Percentiles rank a stretch among this genome's conserved stretches.
These are phyloP conservation scores for Logfia minima DNA, from an alignment of 129 eudicot species.

Conservation along the genomic window DNA sequence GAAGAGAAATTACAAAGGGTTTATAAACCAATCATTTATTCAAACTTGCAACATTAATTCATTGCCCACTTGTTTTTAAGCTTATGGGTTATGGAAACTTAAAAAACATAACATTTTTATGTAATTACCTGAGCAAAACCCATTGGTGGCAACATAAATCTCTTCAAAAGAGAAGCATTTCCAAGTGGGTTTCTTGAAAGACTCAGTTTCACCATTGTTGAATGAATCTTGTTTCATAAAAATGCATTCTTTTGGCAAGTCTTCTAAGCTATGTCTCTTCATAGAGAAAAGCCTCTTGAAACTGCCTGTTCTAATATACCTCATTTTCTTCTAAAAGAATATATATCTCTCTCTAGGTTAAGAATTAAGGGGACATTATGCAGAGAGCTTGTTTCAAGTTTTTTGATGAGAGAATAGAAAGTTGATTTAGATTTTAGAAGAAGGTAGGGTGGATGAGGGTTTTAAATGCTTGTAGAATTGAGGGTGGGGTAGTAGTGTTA, in stretches of 20 bases:
- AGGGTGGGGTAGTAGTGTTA: slow-evolving; percentile 5
- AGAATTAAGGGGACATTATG: slow-evolving; percentile 41
- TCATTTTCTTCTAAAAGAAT: slow-evolving; percentile 37
- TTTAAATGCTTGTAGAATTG: slow-evolving; percentile 36
- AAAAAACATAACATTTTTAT: not conserved
- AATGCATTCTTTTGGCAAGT: slow-evolving; percentile 41
- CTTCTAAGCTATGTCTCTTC: slow-evolving; percentile 62
- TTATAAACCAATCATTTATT: too few species aligned
- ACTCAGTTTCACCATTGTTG: slow-evolving; percentile 38
- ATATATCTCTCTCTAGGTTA: slow-evolving; percentile 27
- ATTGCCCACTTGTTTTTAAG: slow-evolving; percentile 2
- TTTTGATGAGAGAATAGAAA: slow-evolving; percentile 21
- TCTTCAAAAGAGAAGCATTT: slow-evolving; percentile 84
- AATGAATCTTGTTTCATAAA: slow-evolving; percentile 33
- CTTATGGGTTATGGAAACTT: not conserved
- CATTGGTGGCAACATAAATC: slow-evolving; percentile 79
- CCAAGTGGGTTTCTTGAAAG: slow-evolving; percentile 67
- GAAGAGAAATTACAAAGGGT: too few species aligned
- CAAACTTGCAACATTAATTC: slow-evolving; percentile 14
- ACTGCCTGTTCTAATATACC: slow-evolving; percentile 74
- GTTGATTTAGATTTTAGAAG: not conserved
- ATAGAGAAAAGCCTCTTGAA: slow-evolving; percentile 81
- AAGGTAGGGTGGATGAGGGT: slow-evolving; percentile 39
- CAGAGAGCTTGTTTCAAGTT: slow-evolving; percentile 26
- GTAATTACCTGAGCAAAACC: slow-evolving; percentile 68